Evolutionary conservation across 345 rosid genomes (phyloP).

Genomic region (Euphorbia tirucalli): DNA sequence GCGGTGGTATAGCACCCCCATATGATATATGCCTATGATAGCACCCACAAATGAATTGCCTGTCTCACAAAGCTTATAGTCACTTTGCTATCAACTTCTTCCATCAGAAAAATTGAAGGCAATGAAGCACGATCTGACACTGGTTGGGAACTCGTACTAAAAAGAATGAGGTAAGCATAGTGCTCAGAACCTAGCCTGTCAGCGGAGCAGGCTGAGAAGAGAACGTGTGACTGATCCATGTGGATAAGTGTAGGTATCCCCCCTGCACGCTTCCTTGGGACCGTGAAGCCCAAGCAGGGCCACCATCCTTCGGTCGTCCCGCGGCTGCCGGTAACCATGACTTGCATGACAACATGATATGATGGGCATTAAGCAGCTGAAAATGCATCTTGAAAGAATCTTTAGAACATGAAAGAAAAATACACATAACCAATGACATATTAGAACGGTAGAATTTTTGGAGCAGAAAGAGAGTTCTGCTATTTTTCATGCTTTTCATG

Average conservation of each 20-base stretch:
- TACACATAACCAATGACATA: not conserved
- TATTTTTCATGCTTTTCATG: not conserved
- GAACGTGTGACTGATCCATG: not conserved
- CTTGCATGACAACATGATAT: too few relatives aligned
- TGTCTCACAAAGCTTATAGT: not conserved
- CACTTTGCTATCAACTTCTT: not conserved
- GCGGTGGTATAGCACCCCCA: not conserved
- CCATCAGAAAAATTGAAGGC: not conserved
- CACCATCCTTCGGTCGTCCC: too few relatives aligned
- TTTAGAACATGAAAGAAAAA: not conserved
- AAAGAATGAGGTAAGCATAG: constrained; percentile 1
- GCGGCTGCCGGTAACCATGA: too few relatives aligned
- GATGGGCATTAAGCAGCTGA: not conserved
- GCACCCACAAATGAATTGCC: not conserved
- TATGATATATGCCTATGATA: not conserved
- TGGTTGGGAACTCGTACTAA: not conserved
- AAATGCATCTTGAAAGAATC: not conserved
- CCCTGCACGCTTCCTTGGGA: not conserved
- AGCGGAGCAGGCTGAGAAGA: constrained; percentile 1
- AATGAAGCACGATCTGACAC: not conserved
- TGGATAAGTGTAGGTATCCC: not conserved
- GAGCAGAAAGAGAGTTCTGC: not conserved
- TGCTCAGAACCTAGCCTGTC: not conserved
- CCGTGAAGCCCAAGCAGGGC: not conserved
- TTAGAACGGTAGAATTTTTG: not conserved